Base-by-base conservation (phyloP, 1,139 yeast species). In the Diutina ranongensis region DNA sequence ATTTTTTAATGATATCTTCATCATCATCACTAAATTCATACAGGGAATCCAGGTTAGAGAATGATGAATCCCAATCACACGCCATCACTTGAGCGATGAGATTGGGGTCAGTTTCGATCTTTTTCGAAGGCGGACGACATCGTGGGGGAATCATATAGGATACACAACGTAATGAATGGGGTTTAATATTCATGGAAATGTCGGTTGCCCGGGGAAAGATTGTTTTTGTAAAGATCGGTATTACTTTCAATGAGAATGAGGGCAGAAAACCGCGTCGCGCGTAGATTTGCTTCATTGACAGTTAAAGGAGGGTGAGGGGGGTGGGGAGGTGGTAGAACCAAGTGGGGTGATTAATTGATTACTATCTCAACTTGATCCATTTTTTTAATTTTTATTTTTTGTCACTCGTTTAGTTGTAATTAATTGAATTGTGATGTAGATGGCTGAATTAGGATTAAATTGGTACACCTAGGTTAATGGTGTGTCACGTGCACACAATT, bases 21-120 rank as follows among this genome's bases (percentile, higher is more conserved):
- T 35, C 40, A 22, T 35, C 40, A n/a, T 35, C 40, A 18, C 28
- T 21, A 15, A 35, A 35, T 22, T 35, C 40, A 13, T 20, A 35
- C 40, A 35, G 40, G 18, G 28, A 21, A 21, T 20, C 28, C 40
- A 35, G 40, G 9, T 16, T 20, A 9, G 28, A 5, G 15, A 35
- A 35, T 15, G 22, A 18, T 16, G 22, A 12, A 12, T 35, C 40
- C 40, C 40, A 35, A n/a, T 35, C 22, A 22, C 40, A 35, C 4
- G 40, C 22, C 28, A 19, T 15, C 2, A 35, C 10, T 28, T 21
- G 15, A 15, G 27, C 28, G 20, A 35, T 35, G 28, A 35, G 28
- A 4, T 22, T 15, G 18, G 40, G 40, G 18, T 35, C 40, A 22
- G 40, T 35, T 20, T 35, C 40, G 28, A 35, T 15, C 8, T 25